Evolutionary conservation across 768 basidiomycete species (phyloP), one percentile per base, ranked within the genome.

Genomic region (Boletellus emodensis): DNA sequence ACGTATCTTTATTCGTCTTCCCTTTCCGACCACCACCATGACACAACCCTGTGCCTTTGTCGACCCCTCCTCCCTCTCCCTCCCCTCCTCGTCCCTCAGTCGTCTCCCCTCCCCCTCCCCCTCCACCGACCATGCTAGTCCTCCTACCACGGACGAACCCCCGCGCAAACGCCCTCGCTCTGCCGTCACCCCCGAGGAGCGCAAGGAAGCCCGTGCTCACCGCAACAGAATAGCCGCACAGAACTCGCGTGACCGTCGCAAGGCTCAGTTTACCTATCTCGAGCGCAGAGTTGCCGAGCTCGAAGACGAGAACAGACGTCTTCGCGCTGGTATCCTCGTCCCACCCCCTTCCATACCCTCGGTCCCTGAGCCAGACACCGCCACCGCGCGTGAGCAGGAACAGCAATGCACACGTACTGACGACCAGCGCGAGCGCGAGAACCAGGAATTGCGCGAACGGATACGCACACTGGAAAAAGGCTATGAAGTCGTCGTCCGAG

Each of bases 141-240:
- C 47, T 8, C 6, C 0, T 9, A 18, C 57, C 10, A 12, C 67
- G 15, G 53, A 72, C 9, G 76, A 77, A 28, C 80, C 84, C 13
- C 78, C 87, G 26, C 84, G 88, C 58, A 92, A 92, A 65, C 87
- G 90, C 26, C 66, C 81, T 32, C 84, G 90, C 60, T 76, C 84
- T 8, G 78, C 79, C 10, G 41, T 76, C 22, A 73, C 81, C 6
- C 73, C 85, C 0, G 90, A 91, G 54, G 88, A 91, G 61, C 87
- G 88, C 68, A 88, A 82, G 60, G 90, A 92, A 66, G 90, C 88
- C 42, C 79, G 93, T 56, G 91, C 89, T 14, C 90, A 93, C 71
- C 84, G 93, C 49, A 95, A 95, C 71, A 81, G 92, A 44, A 90
- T 94, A 66, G 93, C 93, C 2, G 92, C 92, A 6, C 93, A 95